Conservation (phyloP, 352 stramenopile species). For the Phytophthora capsici region DNA sequence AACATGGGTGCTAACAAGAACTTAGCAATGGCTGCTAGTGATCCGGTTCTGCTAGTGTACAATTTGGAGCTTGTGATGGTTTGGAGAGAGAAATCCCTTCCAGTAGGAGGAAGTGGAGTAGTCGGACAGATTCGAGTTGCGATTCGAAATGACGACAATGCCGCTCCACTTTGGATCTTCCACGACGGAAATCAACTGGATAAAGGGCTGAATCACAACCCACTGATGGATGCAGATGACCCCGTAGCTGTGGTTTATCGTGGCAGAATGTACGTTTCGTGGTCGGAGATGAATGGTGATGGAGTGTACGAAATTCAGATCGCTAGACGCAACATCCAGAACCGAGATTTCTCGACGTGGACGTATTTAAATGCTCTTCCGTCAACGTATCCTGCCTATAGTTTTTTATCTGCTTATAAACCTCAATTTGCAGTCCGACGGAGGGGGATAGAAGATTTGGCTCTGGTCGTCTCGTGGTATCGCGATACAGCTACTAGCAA, state of each 20-base stretch:
- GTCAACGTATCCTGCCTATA: slow-evolving; percentile 27
- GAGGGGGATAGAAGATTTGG: slow-evolving; percentile 58
- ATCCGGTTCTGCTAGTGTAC: slow-evolving; percentile 57
- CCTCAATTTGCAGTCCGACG: slow-evolving; percentile 53
- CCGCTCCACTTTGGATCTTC: slow-evolving; percentile 74
- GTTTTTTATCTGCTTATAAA: slow-evolving; percentile 54
- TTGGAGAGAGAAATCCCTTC: slow-evolving; percentile 55
- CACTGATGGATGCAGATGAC: slow-evolving; percentile 48
- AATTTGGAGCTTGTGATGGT: slow-evolving; percentile 67
- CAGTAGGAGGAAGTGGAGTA: slow-evolving; percentile 12
- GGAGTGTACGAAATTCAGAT: slow-evolving; percentile 61
- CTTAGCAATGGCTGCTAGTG: slow-evolving; percentile 50
- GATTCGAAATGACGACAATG: slow-evolving; percentile 53
- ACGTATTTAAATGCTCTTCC: slow-evolving; percentile 46
- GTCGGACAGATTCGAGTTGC: slow-evolving; percentile 66
- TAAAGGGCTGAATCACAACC: slow-evolving; percentile 59
- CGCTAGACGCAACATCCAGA: slow-evolving; percentile 55
- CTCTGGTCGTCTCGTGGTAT: slow-evolving; percentile 61
- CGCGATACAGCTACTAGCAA: slow-evolving; percentile 50
- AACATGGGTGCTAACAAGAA: slow-evolving; percentile 74
- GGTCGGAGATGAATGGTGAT: slow-evolving; percentile 48
- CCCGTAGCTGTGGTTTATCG: slow-evolving; percentile 54
- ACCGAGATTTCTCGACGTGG: slow-evolving; percentile 63
- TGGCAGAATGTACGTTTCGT: slow-evolving; percentile 64
- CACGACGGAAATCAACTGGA: slow-evolving; percentile 61